Base-by-base conservation (phyloP, 371 early-diverging fungal genomes). In the Thermomucor indicae-seudaticae region DNA sequence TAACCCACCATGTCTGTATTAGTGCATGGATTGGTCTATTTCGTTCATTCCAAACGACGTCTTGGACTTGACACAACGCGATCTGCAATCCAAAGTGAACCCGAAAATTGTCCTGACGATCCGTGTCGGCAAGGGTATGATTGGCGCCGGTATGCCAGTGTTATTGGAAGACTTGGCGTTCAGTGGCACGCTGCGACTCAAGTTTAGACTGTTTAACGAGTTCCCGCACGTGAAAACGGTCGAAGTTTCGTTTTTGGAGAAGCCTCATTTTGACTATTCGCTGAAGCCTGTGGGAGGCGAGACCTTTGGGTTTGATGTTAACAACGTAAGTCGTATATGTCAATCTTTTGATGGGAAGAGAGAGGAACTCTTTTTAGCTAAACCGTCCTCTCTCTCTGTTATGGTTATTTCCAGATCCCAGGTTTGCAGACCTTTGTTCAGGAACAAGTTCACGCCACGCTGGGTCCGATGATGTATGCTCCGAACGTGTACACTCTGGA, bases 261-360 rank as follows among this genome's bases (percentile, higher is more conserved):
- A 81, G 14, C 99, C 99, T 32, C 62, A 71, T 6, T 81, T 98
- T 48, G 96, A 97, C 70, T 99, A 96, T 72, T 79, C 81, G n/a
- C 83, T 99, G 25, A 88, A 93, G 64, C 99, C 99, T 3, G 77
- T 89, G 68, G 85, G 98, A 72, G 88, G 87, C 81, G 81, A 98
- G 56, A 91, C 89, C 19, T 84, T 85, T 72, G 86, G 91, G 39
- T 81, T 90, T 53, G 91, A 91, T 68, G 84, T 91, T 62, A 85
- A 85, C 31, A 80, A 89, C 57, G 84, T 85, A 76, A 67, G 72
- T 49, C n/a, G 5, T 22, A 47, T 14, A 22, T 12, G 12, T 10
- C 4, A 17, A 35, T 31, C 6, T 25, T 22, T 14, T 11, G 27
- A 32, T 23, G 25, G 24, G 4, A 32, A 31, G 14, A 37, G 8